Evolutionary conservation across 2,329 filamentous ascomycete species (phyloP).

Genomic region (Zymoseptoria passerinii): DNA sequence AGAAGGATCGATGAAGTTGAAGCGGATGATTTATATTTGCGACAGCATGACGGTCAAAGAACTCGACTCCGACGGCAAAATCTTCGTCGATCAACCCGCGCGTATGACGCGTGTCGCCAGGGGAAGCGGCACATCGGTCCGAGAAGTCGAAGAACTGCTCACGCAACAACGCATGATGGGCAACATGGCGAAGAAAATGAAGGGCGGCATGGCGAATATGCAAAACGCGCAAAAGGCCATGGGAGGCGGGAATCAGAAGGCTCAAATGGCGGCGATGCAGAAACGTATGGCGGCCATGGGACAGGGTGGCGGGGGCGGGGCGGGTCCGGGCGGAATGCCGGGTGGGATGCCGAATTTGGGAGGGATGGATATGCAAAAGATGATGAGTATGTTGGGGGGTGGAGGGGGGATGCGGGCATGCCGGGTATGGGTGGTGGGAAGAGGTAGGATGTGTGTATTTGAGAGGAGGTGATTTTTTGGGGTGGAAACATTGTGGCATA

Average conservation of each 20-base stretch:
- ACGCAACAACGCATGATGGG: slow-evolving; percentile 99
- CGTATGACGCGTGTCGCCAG: slow-evolving; percentile 86
- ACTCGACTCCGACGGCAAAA: slow-evolving; percentile 88
- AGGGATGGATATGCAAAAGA: slow-evolving; percentile 57
- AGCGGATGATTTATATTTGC: slow-evolving; percentile 98
- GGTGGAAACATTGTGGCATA: too few relatives aligned
- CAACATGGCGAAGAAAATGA: slow-evolving; percentile 98
- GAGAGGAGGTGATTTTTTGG: too few relatives aligned
- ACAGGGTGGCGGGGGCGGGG: slow-evolving; percentile 55
- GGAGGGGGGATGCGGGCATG: slow-evolving; percentile 39
- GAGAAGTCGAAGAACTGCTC: slow-evolving; percentile 91
- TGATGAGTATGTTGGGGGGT: slow-evolving; percentile 68
- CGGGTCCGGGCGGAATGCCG: slow-evolving; percentile 56
- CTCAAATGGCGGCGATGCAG: slow-evolving; percentile 95
- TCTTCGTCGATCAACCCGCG: slow-evolving; percentile 84
- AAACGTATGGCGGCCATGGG: slow-evolving; percentile 92
- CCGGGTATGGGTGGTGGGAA: neutral
- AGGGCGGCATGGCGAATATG: slow-evolving; percentile 96
- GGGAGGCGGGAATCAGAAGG: slow-evolving; percentile 81
- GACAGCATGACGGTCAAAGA: slow-evolving; percentile 97
- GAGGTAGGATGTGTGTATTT: neutral
- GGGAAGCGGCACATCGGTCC: slow-evolving; percentile 82
- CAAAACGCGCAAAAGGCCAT: slow-evolving; percentile 85
- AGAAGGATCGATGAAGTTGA: slow-evolving; percentile 84
- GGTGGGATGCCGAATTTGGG: slow-evolving; percentile 54